Evolutionary conservation across 495 filamentous ascomycete genomes (phyloP).

Genomic region (Penicillium soppii): DNA sequence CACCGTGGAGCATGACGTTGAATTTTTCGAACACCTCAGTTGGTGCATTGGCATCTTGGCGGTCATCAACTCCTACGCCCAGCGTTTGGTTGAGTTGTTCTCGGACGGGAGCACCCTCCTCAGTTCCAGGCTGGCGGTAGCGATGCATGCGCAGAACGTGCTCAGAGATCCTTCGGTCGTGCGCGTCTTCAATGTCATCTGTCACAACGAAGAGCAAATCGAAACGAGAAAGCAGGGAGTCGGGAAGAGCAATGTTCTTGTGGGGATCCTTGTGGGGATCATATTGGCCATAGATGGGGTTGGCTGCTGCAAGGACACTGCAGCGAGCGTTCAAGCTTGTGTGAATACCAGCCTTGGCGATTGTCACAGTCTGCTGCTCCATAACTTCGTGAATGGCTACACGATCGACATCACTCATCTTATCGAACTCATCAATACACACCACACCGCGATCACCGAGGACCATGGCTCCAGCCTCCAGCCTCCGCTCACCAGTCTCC

Average conservation of each 20-base stretch:
- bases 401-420: constrained; percentile 98
- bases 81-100: constrained; percentile 84
- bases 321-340: constrained; percentile 96
- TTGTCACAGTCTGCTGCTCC: constrained; percentile 99
- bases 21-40: constrained; percentile 96
- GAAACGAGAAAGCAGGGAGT: constrained; percentile 97
- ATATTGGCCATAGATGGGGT: constrained; percentile 97
- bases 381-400: constrained; percentile 99
- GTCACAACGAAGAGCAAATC: constrained; percentile 98
- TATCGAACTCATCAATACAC: constrained; percentile 99
- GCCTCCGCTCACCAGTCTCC: constrained; percentile 90
- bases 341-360: constrained; percentile 98
- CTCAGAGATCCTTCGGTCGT: constrained; percentile 89
- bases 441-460: constrained; percentile 96
- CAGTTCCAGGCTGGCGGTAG: constrained; percentile 89
- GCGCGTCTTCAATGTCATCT: constrained; percentile 92
- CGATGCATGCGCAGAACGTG: constrained; percentile 97
- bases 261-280: constrained; percentile 98
- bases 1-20: constrained; percentile 92
- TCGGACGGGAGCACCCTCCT: constrained; percentile 93
- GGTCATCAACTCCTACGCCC: constrained; percentile 82
- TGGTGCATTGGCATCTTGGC: constrained; percentile 66
- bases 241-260: constrained; percentile 95
- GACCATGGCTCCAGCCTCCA: constrained; percentile 99
- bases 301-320: constrained; percentile 94